Percentiles rank a stretch among this genome's conserved stretches.
Conservation (phyloP, 2,329 filamentous ascomycete genomes). For the Exophiala bonariae region DNA sequence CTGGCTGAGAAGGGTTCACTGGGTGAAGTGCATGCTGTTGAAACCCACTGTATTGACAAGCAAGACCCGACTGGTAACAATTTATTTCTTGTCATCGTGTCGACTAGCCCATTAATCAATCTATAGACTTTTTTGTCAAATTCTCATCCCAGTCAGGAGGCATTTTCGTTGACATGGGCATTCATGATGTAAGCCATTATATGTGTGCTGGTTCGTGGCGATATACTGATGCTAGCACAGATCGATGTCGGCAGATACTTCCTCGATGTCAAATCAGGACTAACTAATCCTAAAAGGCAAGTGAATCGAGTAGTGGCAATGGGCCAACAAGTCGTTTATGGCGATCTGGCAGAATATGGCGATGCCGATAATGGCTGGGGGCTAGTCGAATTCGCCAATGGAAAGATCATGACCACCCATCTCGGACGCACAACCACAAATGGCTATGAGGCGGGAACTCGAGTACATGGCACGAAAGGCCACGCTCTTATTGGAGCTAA, state of each 20-base stretch:
- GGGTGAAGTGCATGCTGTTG: no score
- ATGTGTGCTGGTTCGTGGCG: no score
- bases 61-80: no score
- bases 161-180: conserved; percentile 36
- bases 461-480: conserved; percentile 38
- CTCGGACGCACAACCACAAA: conserved; percentile 39
- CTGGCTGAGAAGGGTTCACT: no score
- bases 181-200: conserved; percentile 27
- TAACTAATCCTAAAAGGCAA: conserved; percentile 33
- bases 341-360: conserved; percentile 30
- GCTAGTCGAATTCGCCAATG: conserved; percentile 39
- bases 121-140: no score
- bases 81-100: no score
- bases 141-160: no score
- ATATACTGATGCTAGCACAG: no score
- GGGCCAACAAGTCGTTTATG: conserved; percentile 33
- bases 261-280: conserved; percentile 27
- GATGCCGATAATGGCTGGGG: conserved; percentile 32
- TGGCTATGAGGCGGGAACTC: conserved; percentile 36
- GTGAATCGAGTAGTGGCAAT: conserved; percentile 32
- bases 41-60: no score
- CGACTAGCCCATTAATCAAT: no score
- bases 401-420: conserved; percentile 37
- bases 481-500: conserved; percentile 22
- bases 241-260: conserved; percentile 29